These are phyloP conservation scores for Monosporascus sp. DNA, from an alignment of 2,329 filamentous ascomycete genomes.

Conservation along the genomic window DNA sequence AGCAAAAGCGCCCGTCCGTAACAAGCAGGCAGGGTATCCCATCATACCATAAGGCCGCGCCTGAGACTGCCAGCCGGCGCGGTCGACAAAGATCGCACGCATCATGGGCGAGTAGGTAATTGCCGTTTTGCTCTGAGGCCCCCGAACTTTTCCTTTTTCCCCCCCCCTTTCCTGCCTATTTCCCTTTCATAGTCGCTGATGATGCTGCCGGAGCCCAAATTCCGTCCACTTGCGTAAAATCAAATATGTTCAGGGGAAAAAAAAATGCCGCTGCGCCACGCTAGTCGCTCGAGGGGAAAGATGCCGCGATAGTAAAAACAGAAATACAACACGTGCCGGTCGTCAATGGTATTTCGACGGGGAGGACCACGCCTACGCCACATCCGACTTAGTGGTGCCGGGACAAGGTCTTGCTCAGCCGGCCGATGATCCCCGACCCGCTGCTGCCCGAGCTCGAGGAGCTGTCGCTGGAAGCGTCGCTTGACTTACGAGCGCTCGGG, in stretches of 20 bases:
- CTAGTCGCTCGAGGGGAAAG: background rate
- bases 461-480: slow-evolving; percentile 26
- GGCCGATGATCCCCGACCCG: slow-evolving; percentile 31
- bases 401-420: slow-evolving; percentile 33
- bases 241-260: background rate
- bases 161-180: slow-evolving; percentile 2
- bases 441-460: slow-evolving; percentile 24
- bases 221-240: background rate
- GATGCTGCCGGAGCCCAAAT: background rate
- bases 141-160: slow-evolving; percentile 12
- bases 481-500: slow-evolving; percentile 19
- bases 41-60: slow-evolving; percentile 2
- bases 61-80: slow-evolving; percentile 24
- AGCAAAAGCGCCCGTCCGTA: slow-evolving; percentile 29
- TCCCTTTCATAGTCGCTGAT: background rate
- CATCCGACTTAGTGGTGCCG: slow-evolving; percentile 19
- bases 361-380: background rate
- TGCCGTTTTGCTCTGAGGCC: slow-evolving; percentile 28
- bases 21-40: background rate
- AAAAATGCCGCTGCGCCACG: slow-evolving; percentile 12
- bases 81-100: background rate
- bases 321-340: background rate
- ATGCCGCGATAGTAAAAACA: background rate
- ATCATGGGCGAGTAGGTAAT: slow-evolving; percentile 1
- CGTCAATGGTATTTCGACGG: background rate